phyloP scores from a whole-genome alignment of 2,329 filamentous ascomycete species.

The Penicillium sp. region DNA sequence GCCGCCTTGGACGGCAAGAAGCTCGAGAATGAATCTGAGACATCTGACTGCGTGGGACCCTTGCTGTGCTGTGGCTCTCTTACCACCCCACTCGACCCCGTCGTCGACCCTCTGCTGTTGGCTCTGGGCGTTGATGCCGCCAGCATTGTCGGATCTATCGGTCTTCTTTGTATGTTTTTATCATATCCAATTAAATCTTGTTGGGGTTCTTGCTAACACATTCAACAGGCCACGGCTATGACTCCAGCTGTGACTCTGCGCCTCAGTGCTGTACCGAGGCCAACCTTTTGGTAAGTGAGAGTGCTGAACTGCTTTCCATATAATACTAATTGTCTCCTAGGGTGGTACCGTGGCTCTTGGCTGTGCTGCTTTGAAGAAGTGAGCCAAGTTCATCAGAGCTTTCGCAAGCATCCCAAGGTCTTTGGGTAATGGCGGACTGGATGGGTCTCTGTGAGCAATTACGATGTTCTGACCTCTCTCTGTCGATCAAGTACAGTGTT shows the following conservation, averaged over 20 bases:
- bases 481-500: neutral
- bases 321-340: slow-evolving; percentile 14
- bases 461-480: neutral
- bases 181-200: too few relatives aligned
- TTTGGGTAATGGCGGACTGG: neutral
- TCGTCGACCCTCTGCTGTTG: slow-evolving; percentile 28
- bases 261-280: slow-evolving; percentile 35
- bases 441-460: neutral
- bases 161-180: slow-evolving; percentile 28
- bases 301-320: neutral
- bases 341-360: slow-evolving; percentile 29
- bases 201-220: neutral
- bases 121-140: slow-evolving; percentile 25
- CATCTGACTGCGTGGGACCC: slow-evolving; percentile 21
- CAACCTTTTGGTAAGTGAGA: slow-evolving; percentile 29
- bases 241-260: slow-evolving; percentile 16
- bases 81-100: slow-evolving; percentile 30
- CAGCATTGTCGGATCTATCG: slow-evolving; percentile 30
- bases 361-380: slow-evolving; percentile 19
- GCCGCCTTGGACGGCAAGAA: slow-evolving; percentile 10
- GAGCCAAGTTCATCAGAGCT: neutral
- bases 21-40: slow-evolving; percentile 10
- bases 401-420: too few relatives aligned
- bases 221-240: slow-evolving; percentile 26
- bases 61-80: slow-evolving; percentile 32